These are phyloP conservation scores for Keqinozyma sinolaborantium DNA, from an alignment of 1,139 yeast genomes.

Conservation along the genomic window DNA sequence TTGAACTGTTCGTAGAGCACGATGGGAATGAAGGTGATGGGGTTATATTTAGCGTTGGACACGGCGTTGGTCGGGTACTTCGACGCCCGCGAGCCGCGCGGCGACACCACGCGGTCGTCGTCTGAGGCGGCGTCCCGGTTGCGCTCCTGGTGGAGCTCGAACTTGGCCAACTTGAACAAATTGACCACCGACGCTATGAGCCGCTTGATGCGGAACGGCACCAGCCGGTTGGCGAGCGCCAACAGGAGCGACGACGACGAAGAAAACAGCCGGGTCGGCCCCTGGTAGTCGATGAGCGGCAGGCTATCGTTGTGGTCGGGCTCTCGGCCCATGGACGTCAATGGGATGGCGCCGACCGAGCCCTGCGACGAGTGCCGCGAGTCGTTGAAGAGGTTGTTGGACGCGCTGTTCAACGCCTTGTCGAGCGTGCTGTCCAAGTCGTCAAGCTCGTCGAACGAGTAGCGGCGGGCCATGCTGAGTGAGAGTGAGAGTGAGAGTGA, in stretches of 20 bases:
- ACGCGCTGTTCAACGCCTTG: conserved; percentile 39
- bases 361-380: conserved; percentile 23
- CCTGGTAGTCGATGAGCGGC: conserved; percentile 22
- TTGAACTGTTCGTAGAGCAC: conserved; percentile 94
- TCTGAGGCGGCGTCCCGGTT: conserved; percentile 4
- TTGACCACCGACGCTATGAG: conserved; percentile 13
- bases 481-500: background rate
- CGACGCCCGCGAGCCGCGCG: conserved; percentile 21
- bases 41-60: conserved; percentile 92
- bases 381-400: conserved; percentile 23
- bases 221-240: conserved; percentile 11
- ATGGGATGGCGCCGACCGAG: conserved; percentile 26
- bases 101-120: conserved; percentile 33
- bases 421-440: conserved; percentile 44
- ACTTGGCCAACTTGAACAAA: conserved; percentile 22
- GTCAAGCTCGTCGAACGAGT: conserved; percentile 31
- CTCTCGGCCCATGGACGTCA: conserved; percentile 14
- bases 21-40: conserved; percentile 82
- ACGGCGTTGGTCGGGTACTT: conserved; percentile 68
- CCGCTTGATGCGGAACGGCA: conserved; percentile 12
- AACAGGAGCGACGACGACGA: conserved; percentile 17
- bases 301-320: conserved; percentile 20
- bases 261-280: conserved; percentile 17
- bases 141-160: conserved; percentile 25
- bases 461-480: conserved; percentile 8